Percentiles rank a stretch among this genome's conserved stretches.
Evolutionary conservation across 73 alveolate species (phyloP).

Genomic region (Paramecium biaurelia): DNA sequence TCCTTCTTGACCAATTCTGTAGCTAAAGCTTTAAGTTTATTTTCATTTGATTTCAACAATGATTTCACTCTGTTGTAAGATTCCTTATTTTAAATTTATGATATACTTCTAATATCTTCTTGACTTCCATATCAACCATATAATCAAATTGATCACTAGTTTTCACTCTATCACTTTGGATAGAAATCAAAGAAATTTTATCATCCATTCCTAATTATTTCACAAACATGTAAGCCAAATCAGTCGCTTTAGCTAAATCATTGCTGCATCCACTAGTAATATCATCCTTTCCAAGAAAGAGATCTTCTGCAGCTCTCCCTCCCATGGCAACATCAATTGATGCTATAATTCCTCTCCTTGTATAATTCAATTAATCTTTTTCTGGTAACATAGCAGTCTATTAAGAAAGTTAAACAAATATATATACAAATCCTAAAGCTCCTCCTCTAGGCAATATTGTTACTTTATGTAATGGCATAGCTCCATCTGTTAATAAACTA

Average conservation of each 20-base stretch:
- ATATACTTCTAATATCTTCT: slow-evolving; percentile 69
- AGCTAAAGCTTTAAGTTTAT: slow-evolving; percentile 70
- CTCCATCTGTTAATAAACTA: slow-evolving; percentile 81
- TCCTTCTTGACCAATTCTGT: slow-evolving; percentile 66
- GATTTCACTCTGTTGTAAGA: slow-evolving; percentile 73
- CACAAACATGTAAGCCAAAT: slow-evolving; percentile 72
- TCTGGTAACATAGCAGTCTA: slow-evolving; percentile 83
- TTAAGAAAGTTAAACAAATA: not conserved
- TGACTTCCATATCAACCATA: slow-evolving; percentile 74
- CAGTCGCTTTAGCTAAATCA: slow-evolving; percentile 79
- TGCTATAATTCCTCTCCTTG: slow-evolving; percentile 75
- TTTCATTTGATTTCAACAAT: slow-evolving; percentile 65
- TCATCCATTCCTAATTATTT: slow-evolving; percentile 80
- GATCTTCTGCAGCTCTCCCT: slow-evolving; percentile 90
- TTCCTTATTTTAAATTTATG: not conserved
- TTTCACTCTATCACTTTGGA: slow-evolving; percentile 53
- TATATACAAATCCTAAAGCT: slow-evolving; percentile 73
- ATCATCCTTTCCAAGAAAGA: slow-evolving; percentile 74
- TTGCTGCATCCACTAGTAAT: slow-evolving; percentile 84
- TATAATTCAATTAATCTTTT: slow-evolving; percentile 63
- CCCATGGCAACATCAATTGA: slow-evolving; percentile 89
- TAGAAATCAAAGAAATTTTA: slow-evolving; percentile 65
- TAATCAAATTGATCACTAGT: slow-evolving; percentile 70
- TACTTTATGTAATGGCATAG: slow-evolving; percentile 82
- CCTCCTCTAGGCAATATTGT: slow-evolving; percentile 90